Evolutionary conservation across 2,329 filamentous ascomycete genomes (phyloP).

Genomic region (Bipolaris sorokiniana): DNA sequence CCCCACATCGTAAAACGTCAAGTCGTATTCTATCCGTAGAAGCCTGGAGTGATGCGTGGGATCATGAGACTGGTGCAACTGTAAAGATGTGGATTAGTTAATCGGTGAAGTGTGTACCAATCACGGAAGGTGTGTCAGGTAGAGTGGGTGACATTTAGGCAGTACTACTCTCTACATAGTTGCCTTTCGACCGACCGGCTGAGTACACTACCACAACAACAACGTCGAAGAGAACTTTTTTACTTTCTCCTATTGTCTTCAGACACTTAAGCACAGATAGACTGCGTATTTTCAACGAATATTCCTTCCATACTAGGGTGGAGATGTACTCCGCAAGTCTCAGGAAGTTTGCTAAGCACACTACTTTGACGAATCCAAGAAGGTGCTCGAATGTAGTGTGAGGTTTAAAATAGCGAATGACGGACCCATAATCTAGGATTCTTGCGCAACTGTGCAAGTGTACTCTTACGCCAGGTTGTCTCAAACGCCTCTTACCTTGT

Average conservation of each 20-base stretch:
- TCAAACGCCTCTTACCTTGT: neutral
- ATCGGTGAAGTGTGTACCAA: neutral
- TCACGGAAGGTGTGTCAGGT: neutral
- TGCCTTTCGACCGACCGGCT: neutral
- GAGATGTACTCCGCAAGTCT: too few species aligned
- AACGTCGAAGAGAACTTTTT: neutral
- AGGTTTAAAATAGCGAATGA: neutral
- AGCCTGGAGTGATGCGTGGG: neutral
- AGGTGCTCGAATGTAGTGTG: too few species aligned
- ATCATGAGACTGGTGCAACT: neutral
- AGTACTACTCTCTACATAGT: neutral
- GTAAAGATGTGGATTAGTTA: neutral
- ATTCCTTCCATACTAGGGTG: too few species aligned
- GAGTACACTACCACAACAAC: neutral
- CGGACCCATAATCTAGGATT: too few species aligned
- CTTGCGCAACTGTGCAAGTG: too few species aligned
- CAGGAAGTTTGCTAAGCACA: too few species aligned
- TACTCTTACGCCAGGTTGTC: neutral
- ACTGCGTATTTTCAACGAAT: too few species aligned
- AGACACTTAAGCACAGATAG: fast-evolving
- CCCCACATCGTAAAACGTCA: too few species aligned
- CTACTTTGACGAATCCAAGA: too few species aligned
- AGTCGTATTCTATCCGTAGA: neutral
- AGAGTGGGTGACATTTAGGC: neutral
- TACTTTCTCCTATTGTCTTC: neutral